Base-by-base conservation (phyloP, 2,329 filamentous ascomycete species). In the Venturiaceae sp. region DNA sequence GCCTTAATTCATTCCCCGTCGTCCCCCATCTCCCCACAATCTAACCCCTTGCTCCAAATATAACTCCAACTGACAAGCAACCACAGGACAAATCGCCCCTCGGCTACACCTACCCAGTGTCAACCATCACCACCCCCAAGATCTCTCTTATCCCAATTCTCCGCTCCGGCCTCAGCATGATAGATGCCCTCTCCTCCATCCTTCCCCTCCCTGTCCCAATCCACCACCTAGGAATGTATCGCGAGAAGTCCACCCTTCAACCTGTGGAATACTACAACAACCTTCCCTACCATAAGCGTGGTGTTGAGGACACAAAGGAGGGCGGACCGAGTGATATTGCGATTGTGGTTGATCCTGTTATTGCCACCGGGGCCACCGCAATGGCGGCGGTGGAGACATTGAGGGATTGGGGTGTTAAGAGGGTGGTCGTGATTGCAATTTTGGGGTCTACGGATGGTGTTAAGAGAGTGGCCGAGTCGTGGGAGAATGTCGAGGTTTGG, bases 231-330 rank as follows among this genome's bases (percentile, higher is more conserved):
- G 92, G 94, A 64, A 86, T 97, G 68, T 97, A 92, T 80, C 90
- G 92, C 68, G 92, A 96, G 71, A 90, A 88, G 61, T 83, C 84
- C 59, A 92, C 89, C 47, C 85, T 96, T 59, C 84, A 90, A 67
- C 90, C 92, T 3, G 92, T 96, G 60, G 92, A 96, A 75, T 96
- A 96, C 81, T 96, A 96, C 82, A 96, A 96, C 79, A 96, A 96
- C 74, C 85, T 96, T 21, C 91, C 91, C 36, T 86, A 89, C 74
- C 87, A 90, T 74, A 70, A 78, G 39, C 77, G 65, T 58, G 46
- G 55, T 9, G 75, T 75, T 62, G 69, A 73, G 34, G 68, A 74
- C 3, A 71, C 77, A 1, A 71, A 55, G 54, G 66, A 74, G 47
- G 58, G 53, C 26, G 69, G 70, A 3, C 70, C 72, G 14, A 73